Evolutionary conservation across 1,284 basidiomycete genomes (phyloP).

Genomic region (Cutaneotrichosporon spelunceum): DNA sequence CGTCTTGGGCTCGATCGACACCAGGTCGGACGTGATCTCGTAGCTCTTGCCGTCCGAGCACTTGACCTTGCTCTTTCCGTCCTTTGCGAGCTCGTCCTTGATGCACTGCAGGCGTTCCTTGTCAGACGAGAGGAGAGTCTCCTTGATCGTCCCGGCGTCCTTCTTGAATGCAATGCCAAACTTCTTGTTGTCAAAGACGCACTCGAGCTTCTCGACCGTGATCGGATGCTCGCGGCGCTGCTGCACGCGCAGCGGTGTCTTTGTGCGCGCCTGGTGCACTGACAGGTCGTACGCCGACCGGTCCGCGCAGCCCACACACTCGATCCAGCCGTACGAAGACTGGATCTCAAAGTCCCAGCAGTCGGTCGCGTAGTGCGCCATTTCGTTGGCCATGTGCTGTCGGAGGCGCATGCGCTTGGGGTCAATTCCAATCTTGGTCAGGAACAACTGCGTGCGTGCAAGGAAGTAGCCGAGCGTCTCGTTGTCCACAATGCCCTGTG

Average conservation of each 20-base stretch:
- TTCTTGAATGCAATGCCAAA: slow-evolving; percentile 88
- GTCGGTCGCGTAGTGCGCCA: slow-evolving; percentile 98
- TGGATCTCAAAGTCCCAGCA: slow-evolving; percentile 99
- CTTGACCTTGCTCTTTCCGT: slow-evolving; percentile 46
- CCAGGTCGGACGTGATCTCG: slow-evolving; percentile 68
- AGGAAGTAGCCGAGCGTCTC: slow-evolving; percentile 97
- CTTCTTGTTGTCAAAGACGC: slow-evolving; percentile 80
- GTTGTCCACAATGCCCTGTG: slow-evolving; percentile 82
- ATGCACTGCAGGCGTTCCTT: slow-evolving; percentile 67
- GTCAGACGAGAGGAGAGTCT: slow-evolving; percentile 65
- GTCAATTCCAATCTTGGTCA: slow-evolving; percentile 89
- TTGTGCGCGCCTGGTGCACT: slow-evolving; percentile 59
- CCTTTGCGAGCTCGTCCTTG: slow-evolving; percentile 63
- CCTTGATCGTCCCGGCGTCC: slow-evolving; percentile 71
- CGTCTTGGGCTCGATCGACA: slow-evolving; percentile 75
- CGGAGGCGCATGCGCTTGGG: slow-evolving; percentile 82
- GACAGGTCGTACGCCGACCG: slow-evolving; percentile 88
- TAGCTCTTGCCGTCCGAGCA: slow-evolving; percentile 66
- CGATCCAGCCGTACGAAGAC: slow-evolving; percentile 94
- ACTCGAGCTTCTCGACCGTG: slow-evolving; percentile 68
- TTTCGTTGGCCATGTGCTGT: slow-evolving; percentile 96
- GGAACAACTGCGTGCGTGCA: slow-evolving; percentile 85
- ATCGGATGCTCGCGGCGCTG: slow-evolving; percentile 79
- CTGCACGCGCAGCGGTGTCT: slow-evolving; percentile 72
- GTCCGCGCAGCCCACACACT: slow-evolving; percentile 99